Evolutionary conservation across 108 stramenopile species (phyloP).

Genomic region (Nitzschia palea): DNA sequence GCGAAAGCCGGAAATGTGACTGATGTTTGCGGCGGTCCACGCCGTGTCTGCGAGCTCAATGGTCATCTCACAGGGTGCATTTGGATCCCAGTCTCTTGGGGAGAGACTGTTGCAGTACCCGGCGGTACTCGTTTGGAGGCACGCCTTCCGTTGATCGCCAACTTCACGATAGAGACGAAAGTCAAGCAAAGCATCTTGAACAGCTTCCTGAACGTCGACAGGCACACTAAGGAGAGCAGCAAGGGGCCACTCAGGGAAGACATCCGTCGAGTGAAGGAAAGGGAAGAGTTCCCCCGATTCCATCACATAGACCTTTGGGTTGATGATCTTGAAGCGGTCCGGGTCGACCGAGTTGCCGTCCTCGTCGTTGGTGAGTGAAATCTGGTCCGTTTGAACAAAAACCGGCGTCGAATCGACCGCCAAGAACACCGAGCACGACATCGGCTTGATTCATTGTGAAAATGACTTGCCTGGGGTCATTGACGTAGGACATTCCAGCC

Average conservation of each 20-base stretch:
- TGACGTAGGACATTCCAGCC: slow-evolving; percentile 28
- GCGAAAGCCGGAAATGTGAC: slow-evolving; percentile 26
- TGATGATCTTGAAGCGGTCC: slow-evolving; percentile 12
- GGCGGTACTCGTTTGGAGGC: background rate
- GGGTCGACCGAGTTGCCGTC: background rate
- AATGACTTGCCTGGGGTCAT: slow-evolving; percentile 32
- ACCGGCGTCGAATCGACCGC: slow-evolving; percentile 38
- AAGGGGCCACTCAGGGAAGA: slow-evolving; percentile 47
- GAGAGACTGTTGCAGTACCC: background rate
- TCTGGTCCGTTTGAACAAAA: slow-evolving; percentile 39
- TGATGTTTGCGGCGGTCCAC: background rate
- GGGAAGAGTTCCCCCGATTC: slow-evolving; percentile 32
- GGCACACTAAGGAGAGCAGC: slow-evolving; percentile 24
- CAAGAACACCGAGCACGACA: slow-evolving; percentile 37
- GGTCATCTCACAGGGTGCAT: slow-evolving; percentile 14
- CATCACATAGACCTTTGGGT: slow-evolving; percentile 3
- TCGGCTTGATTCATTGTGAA: slow-evolving; percentile 34
- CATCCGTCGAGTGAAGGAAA: slow-evolving; percentile 22
- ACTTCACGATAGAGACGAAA: background rate
- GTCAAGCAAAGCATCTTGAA: slow-evolving; percentile 31
- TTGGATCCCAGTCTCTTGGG: background rate
- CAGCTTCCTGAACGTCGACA: slow-evolving; percentile 22
- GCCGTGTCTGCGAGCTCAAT: slow-evolving; percentile 5
- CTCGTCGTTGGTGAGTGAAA: slow-evolving; percentile 26
- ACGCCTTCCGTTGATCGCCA: background rate